A percentile compares a stretch with the other conserved stretches of the same genome.
These are phyloP conservation scores for Macrophomina phaseolina DNA, from an alignment of 2,329 filamentous ascomycete species.

Conservation along the genomic window DNA sequence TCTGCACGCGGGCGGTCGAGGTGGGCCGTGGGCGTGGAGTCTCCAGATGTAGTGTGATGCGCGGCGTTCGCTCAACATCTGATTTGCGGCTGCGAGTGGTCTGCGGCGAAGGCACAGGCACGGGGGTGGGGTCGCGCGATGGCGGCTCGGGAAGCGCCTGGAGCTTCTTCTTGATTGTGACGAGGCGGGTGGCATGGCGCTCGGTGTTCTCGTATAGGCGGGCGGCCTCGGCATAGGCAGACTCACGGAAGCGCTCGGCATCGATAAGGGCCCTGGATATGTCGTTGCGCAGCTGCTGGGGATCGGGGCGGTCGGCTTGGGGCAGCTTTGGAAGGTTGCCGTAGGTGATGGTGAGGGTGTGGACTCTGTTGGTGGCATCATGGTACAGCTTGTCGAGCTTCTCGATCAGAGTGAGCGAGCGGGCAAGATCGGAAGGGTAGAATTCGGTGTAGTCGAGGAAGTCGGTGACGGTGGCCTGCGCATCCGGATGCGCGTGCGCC, in stretches of 20 bases:
- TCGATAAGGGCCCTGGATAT: constrained; percentile 63
- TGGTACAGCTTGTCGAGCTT: constrained; percentile 55
- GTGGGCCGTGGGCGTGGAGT: constrained; percentile 17
- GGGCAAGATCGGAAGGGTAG: constrained; percentile 68
- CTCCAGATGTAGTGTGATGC: constrained; percentile 34
- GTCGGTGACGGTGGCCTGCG: constrained; percentile 69
- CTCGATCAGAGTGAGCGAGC: constrained; percentile 67
- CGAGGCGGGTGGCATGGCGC: constrained; percentile 62
- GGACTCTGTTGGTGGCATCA: constrained; percentile 51
- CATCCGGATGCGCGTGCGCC: constrained; percentile 64
- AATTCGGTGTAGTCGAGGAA: constrained; percentile 74
- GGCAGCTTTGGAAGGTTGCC: constrained; percentile 58
- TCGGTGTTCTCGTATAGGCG: constrained; percentile 63
- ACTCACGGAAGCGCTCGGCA: constrained; percentile 62
- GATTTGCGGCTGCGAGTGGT: constrained; percentile 39
- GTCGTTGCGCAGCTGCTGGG: constrained; percentile 57
- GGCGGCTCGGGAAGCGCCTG: constrained; percentile 65
- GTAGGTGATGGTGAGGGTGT: constrained; percentile 56
- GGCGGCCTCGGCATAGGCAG: constrained; percentile 61
- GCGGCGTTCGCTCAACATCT: constrained; percentile 30
- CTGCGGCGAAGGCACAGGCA: constrained; percentile 50
- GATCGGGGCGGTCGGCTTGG: constrained; percentile 56
- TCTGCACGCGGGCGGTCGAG: constrained; percentile 26
- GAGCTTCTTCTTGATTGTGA: constrained; percentile 66
- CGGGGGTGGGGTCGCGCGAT: constrained; percentile 65